Percentiles rank a stretch among this genome's conserved stretches.
phyloP scores from a whole-genome alignment of 2,329 filamentous ascomycete genomes.

The Nigrospora sphaerica region DNA sequence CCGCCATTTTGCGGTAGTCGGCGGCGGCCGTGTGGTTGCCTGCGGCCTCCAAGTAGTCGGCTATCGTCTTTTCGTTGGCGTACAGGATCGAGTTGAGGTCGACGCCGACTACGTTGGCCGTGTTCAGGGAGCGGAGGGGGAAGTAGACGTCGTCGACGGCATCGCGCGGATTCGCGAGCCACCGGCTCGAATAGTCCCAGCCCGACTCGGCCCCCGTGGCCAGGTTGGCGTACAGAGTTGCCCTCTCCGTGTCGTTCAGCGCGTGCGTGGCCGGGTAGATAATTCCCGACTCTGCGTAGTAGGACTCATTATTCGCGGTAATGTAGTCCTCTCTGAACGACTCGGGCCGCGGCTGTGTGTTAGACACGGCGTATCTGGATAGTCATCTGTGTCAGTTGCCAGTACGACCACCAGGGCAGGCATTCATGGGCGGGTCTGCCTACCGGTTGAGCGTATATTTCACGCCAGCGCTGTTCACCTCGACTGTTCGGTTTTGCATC shows the following conservation, averaged over 20 bases:
- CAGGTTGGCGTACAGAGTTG: slow-evolving; percentile 51
- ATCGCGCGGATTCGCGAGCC: slow-evolving; percentile 49
- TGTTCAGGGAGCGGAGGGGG: slow-evolving; percentile 57
- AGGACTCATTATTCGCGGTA: slow-evolving; percentile 58
- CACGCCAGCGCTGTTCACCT: slow-evolving; percentile 34
- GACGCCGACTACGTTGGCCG: slow-evolving; percentile 50
- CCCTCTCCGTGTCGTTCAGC: slow-evolving; percentile 46
- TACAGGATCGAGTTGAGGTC: slow-evolving; percentile 65
- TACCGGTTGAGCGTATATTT: slow-evolving; percentile 51
- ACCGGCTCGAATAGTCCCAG: slow-evolving; percentile 57
- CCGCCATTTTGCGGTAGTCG: slow-evolving; percentile 42
- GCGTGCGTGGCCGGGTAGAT: slow-evolving; percentile 45
- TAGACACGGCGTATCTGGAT: slow-evolving; percentile 48
- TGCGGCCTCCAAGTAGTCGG: slow-evolving; percentile 41
- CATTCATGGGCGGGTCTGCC: slow-evolving; percentile 9
- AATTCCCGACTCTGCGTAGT: slow-evolving; percentile 50
- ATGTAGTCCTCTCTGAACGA: slow-evolving; percentile 60
- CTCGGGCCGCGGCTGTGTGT: slow-evolving; percentile 61
- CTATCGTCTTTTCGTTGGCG: slow-evolving; percentile 54
- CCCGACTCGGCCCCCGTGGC: slow-evolving; percentile 60
- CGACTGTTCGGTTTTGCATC: slow-evolving; percentile 51
- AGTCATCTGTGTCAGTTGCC: not conserved
- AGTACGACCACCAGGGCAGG: too few relatives aligned
- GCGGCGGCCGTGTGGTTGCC: slow-evolving; percentile 43
- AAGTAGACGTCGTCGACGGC: slow-evolving; percentile 55